Conservation (phyloP, 2,329 filamentous ascomycete genomes). For the Juglanconis sp. region DNA sequence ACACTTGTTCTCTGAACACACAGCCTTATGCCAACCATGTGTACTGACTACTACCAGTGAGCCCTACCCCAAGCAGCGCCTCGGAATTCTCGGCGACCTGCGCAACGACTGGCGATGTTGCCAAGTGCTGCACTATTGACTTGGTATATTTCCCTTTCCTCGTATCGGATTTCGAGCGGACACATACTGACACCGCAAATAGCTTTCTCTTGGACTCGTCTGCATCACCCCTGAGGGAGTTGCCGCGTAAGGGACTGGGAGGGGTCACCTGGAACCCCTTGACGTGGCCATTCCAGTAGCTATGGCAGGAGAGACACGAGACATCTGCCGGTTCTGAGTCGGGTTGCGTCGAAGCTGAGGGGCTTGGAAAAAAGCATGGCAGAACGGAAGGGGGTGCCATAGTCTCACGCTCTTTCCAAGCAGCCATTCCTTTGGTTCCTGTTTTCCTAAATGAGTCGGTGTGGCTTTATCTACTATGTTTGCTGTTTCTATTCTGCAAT, state of each 20-base stretch:
- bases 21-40: no score
- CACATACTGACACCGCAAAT: neutral
- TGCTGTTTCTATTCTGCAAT: neutral
- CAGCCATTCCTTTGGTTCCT: no score
- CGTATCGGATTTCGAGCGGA: no score
- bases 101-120: neutral
- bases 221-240: constrained; percentile 4
- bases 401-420: no score
- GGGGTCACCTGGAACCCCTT: neutral
- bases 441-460: no score
- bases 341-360: neutral
- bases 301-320: neutral
- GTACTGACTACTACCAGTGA: no score
- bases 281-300: neutral
- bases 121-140: constrained; percentile 2
- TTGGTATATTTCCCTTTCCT: neutral
- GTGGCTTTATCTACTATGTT: neutral
- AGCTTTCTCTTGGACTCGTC: constrained; percentile 1
- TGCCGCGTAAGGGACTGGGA: neutral
- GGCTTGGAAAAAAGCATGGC: no score
- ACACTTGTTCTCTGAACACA: no score
- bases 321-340: neutral
- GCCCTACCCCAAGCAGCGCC: no score
- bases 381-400: no score
- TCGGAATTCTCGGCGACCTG: no score